Base-by-base conservation (phyloP, 2,329 filamentous ascomycete species). In the Stachybotrys chlorohalonatus region DNA sequence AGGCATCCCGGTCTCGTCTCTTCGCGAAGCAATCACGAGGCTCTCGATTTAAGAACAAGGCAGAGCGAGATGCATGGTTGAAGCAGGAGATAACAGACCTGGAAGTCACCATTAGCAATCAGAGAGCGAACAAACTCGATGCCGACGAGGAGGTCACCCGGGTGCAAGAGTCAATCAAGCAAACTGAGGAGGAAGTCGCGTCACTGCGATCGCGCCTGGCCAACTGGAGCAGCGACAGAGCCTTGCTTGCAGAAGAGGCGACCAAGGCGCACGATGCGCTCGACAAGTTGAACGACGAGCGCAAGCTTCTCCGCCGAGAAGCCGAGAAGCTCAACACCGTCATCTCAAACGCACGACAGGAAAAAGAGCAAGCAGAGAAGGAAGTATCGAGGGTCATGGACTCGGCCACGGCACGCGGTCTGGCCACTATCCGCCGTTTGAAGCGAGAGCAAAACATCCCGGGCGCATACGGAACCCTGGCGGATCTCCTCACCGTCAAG, bases 11-110 rank as follows among this genome's bases (percentile, higher is more conserved):
- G 47, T 84, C 88, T 59, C 85, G 92, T 45, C 80, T 99, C 7
- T 90, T 95, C 66, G 89, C 89, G 52, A 99, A 99, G 70, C 93
- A 99, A 71, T 90, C 87, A 48, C 86, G 93, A 49, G 91, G 88
- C 60, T 87, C 88, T 16, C 87, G 90, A 58, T 99, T 96, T 70
- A 87, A 81, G 65, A 95, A 84, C 68, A 96, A 96, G 74, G 81
- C 83, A 8, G 90, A 97, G 67, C 86, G 95, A 48, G 93, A 99
- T 68, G 81, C 83, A 42, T 96, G 84, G 78, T 76, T 99, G 52
- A 84, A 83, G 57, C 80, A 83, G 58, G 88, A 96, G 70, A 89
- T 97, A 54, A 79, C 88, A 49, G 88, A 95, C 42, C 82, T 92
- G 53, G 87, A 90, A 60, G 75, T 83, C 42, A 87, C 88, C 6